These are phyloP conservation scores for Curvularia eragrostidis DNA, from an alignment of 2,329 filamentous ascomycete species.

Conservation along the genomic window DNA sequence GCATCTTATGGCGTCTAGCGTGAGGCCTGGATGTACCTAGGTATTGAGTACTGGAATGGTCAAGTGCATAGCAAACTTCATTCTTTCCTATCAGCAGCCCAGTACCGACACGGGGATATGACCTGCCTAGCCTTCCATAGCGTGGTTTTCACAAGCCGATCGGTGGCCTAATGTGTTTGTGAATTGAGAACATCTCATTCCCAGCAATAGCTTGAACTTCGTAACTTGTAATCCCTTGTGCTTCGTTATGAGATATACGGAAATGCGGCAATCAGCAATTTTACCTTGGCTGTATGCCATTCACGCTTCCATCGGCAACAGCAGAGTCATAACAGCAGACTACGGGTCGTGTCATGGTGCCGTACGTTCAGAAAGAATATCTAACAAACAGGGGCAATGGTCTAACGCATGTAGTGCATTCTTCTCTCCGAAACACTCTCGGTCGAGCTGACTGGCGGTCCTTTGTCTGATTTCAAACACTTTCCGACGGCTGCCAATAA, in stretches of 20 bases:
- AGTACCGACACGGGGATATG: no score
- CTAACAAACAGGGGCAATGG: background rate
- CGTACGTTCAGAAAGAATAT: background rate
- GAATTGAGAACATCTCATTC: background rate
- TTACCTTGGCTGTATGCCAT: constrained; percentile 4
- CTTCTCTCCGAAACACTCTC: constrained; percentile 1
- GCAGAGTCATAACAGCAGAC: constrained; percentile 5
- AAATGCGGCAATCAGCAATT: background rate
- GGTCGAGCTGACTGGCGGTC: background rate
- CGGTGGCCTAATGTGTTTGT: background rate
- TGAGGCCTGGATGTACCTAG: background rate
- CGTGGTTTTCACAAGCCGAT: background rate
- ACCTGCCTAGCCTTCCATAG: background rate
- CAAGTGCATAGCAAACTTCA: background rate
- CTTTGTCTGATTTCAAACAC: background rate
- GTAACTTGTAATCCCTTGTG: background rate
- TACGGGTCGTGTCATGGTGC: constrained; percentile 1
- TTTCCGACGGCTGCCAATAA: background rate
- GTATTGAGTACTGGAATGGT: background rate
- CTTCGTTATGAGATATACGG: background rate
- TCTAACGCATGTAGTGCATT: constrained; percentile 1
- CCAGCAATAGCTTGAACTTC: background rate
- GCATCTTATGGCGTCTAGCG: background rate
- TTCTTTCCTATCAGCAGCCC: background rate
- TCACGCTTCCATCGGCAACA: background rate